Evolutionary conservation across 345 rosid genomes (phyloP).

Genomic region (Citrus cavaleriei): DNA sequence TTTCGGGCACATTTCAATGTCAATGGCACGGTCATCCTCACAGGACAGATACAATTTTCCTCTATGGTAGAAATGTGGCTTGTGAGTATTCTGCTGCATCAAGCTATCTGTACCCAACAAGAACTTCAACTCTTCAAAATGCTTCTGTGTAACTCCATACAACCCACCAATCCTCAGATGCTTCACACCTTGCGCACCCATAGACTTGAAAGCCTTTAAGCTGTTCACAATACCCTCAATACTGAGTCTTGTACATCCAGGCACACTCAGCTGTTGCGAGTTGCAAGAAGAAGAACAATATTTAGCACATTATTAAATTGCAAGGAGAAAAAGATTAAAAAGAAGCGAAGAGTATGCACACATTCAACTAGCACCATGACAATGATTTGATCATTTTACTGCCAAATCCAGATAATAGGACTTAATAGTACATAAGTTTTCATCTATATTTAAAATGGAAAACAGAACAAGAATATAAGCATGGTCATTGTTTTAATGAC

Average conservation of each 20-base stretch:
- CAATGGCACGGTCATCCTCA: constrained; percentile 71
- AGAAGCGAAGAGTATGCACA: background rate
- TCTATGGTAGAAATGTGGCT: constrained; percentile 65
- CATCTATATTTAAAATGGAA: background rate
- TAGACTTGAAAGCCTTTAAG: constrained; percentile 54
- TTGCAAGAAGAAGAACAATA: constrained; percentile 8
- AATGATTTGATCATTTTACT: background rate
- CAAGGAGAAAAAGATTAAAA: background rate
- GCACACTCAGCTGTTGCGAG: constrained; percentile 63
- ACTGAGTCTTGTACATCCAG: constrained; percentile 83
- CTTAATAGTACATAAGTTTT: too few species aligned
- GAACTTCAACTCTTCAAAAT: constrained; percentile 58
- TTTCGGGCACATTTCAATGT: constrained; percentile 85
- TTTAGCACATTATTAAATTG: constrained; percentile 13
- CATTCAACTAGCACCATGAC: background rate
- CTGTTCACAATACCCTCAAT: constrained; percentile 58
- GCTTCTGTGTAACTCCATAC: constrained; percentile 60
- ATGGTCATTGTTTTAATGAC: background rate
- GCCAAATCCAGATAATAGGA: background rate
- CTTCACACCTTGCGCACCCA: constrained; percentile 51
- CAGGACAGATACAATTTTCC: constrained; percentile 55
- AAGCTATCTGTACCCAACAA: constrained; percentile 45
- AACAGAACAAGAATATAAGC: background rate
- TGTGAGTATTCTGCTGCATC: constrained; percentile 29
- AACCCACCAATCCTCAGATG: constrained; percentile 76